Evolutionary conservation across 139 green algal species (phyloP), one percentile per base, ranked within the genome.

Genomic region (Chlamydomonas sp.): DNA sequence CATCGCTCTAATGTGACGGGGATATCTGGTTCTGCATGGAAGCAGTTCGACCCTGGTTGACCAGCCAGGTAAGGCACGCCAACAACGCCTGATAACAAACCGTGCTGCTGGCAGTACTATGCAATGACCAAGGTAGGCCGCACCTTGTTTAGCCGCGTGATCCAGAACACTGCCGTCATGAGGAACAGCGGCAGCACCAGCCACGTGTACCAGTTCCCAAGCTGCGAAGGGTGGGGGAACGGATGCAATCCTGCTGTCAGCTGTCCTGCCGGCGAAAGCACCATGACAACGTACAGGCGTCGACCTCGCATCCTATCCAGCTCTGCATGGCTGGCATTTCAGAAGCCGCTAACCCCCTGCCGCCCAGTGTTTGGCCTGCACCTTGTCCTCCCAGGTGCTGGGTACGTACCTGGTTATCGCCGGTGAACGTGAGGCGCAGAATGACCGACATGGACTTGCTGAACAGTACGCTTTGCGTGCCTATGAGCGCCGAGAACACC

Each of bases 391-490:
- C 31, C 31, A 49, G 31, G 31, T 49, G 31, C 31, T 49, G 31
- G 31, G 31, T 18, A 81, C 77, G 18, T 20, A 92, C 86, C 88
- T 94, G 89, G 83, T 92, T 96, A 79, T 97, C 92, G 0, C 94
- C 96, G 5, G 57, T 68, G 9, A 97, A 79, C 0, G 95, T 96
- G 8, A 92, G 92, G 57, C 96, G 92, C 80, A 98, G 91, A 74
- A 98, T 92, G 60, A 95, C 94, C 12, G 95, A 97, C 76, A 98
- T 90, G 1, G 91, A 93, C 86, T 98, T 98, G 90, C 90, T 93
- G 85, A 98, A 98, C 57, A 98, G 89, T 57, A 98, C 95, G 12
- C 78, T 93, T 87, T 98, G 96, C 2, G 96, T 98, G 77, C 96
- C 96, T 8, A 98, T 72, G 73, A 97, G 79, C 1, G 92, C 96